phyloP scores from a whole-genome alignment of 768 basidiomycete species.

The Pholiota molesta region DNA sequence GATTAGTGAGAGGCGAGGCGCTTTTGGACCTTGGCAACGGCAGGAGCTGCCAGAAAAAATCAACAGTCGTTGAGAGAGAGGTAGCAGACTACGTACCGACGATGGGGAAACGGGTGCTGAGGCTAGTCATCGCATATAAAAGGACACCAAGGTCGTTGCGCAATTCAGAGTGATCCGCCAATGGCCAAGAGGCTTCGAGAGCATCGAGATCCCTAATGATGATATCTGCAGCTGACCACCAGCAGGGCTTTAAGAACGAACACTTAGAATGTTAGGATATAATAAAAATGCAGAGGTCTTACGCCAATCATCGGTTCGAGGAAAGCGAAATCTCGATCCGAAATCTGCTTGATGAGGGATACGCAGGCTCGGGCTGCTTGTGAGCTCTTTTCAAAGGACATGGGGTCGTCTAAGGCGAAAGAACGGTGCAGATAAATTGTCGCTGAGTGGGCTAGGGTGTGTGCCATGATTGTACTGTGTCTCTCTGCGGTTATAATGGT shows the following conservation, averaged over 20 bases:
- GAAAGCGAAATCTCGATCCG: slow-evolving; percentile 66
- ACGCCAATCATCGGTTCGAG: slow-evolving; percentile 83
- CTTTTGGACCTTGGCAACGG: slow-evolving; percentile 45
- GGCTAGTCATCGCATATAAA: slow-evolving; percentile 64
- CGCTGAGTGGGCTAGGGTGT: slow-evolving; percentile 69
- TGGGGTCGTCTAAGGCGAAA: slow-evolving; percentile 60
- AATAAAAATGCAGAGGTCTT: slow-evolving; percentile 27
- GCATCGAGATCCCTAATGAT: slow-evolving; percentile 67
- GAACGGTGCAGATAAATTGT: slow-evolving; percentile 67
- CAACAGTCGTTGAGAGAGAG: background rate
- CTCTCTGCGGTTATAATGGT: slow-evolving; percentile 58
- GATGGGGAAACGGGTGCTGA: slow-evolving; percentile 64
- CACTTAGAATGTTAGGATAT: slow-evolving; percentile 9
- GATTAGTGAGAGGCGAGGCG: slow-evolving; percentile 31
- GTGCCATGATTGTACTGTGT: slow-evolving; percentile 57
- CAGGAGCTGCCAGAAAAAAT: slow-evolving; percentile 31
- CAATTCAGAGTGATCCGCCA: slow-evolving; percentile 57
- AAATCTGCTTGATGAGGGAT: slow-evolving; percentile 61
- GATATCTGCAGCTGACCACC: slow-evolving; percentile 70
- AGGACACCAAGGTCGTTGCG: slow-evolving; percentile 64
- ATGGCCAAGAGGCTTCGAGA: slow-evolving; percentile 66
- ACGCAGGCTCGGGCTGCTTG: slow-evolving; percentile 64
- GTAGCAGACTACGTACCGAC: slow-evolving; percentile 36
- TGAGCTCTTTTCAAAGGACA: slow-evolving; percentile 68
- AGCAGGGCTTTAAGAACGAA: slow-evolving; percentile 55